Percentiles rank a stretch among this genome's conserved stretches.
Conservation (phyloP, 1,139 yeast species). For the Candida tunisiensis region DNA sequence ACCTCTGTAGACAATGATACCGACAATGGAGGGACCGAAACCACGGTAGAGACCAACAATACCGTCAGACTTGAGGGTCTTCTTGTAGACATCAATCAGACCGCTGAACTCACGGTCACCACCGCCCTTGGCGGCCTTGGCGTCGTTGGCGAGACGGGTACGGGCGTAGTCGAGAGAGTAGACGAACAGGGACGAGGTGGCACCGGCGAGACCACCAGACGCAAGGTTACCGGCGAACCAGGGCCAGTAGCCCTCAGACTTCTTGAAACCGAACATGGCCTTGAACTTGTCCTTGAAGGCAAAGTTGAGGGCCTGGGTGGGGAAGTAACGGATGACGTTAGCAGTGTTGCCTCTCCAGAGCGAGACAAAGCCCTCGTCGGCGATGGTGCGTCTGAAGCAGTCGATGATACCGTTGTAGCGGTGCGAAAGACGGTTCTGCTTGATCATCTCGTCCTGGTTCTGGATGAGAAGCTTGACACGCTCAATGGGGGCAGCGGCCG, state of each 20-base stretch:
- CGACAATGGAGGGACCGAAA: conserved; percentile 68
- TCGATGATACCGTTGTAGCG: conserved; percentile 54
- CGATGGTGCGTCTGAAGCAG: conserved; percentile 57
- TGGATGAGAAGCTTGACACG: conserved; percentile 68
- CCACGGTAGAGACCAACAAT: conserved; percentile 73
- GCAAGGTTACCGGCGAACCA: conserved; percentile 73
- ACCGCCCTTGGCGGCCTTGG: conserved; percentile 46
- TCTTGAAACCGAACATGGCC: conserved; percentile 61
- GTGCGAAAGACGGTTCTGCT: conserved; percentile 57
- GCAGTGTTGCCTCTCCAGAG: conserved; percentile 85
- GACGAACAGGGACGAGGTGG: conserved; percentile 55
- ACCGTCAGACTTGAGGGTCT: conserved; percentile 64
- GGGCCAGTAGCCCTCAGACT: conserved; percentile 47
- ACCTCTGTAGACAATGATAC: conserved; percentile 74
- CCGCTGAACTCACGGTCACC: conserved; percentile 72
- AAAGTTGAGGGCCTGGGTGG: conserved; percentile 71
- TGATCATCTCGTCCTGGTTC: conserved; percentile 73
- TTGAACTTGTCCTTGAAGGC: conserved; percentile 76
- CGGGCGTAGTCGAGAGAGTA: conserved; percentile 74
- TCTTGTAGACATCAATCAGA: conserved; percentile 59
- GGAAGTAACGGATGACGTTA: conserved; percentile 72
- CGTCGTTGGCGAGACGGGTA: conserved; percentile 74
- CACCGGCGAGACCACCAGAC: conserved; percentile 77
- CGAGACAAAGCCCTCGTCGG: conserved; percentile 52
- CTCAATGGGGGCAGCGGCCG: conserved; percentile 77